Conservation (phyloP, 176 grass and related monocot genomes). For the Rhynchospora breviuscula region DNA sequence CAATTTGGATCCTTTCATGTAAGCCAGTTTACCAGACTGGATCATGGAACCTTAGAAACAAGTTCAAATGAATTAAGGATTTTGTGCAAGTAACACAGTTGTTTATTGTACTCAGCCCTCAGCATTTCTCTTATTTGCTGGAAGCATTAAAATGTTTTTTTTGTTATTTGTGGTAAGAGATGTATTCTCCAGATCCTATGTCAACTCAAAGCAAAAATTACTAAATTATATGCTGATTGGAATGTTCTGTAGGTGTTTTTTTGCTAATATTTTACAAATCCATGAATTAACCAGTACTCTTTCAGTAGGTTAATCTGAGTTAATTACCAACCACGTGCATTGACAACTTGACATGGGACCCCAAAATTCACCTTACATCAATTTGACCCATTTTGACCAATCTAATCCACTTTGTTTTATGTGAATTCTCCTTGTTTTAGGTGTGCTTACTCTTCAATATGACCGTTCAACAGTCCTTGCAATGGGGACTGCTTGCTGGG, state of each 20-base stretch:
- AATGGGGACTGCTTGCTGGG: conserved; percentile 75
- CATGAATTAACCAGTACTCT: background rate
- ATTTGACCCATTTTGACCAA: background rate
- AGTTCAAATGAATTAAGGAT: background rate
- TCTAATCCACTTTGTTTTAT: background rate
- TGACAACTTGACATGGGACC: background rate
- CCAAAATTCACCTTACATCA: background rate
- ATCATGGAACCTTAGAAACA: background rate
- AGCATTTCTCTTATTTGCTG: background rate
- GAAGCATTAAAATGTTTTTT: background rate
- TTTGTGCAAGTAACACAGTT: background rate
- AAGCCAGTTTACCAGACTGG: background rate
- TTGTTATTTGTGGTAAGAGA: background rate
- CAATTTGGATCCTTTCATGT: background rate
- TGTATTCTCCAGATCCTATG: background rate
- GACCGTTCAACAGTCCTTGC: conserved; percentile 74
- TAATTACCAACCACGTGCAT: background rate
- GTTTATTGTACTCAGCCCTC: background rate
- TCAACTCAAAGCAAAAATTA: background rate
- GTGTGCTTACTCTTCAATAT: conserved; percentile 66
- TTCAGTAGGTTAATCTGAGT: background rate
- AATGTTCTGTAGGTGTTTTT: background rate
- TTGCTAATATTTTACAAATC: background rate
- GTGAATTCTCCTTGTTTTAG: conserved; percentile 4
- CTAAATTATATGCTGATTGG: background rate